These are phyloP conservation scores for Cryphonectria nitschkei DNA, from an alignment of 2,329 filamentous ascomycete species.

Conservation along the genomic window DNA sequence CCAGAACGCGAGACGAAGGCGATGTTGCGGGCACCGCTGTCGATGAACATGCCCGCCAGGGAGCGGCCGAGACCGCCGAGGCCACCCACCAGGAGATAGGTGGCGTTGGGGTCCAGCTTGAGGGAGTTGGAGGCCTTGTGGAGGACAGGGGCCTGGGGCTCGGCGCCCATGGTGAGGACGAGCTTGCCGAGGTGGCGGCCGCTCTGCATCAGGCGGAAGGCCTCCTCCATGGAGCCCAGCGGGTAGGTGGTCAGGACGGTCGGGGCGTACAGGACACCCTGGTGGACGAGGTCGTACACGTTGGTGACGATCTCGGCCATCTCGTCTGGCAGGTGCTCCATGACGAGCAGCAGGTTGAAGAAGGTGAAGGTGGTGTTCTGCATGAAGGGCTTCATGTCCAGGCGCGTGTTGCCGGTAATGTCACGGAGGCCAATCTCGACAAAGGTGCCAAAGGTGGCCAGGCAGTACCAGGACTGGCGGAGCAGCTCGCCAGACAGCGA, in stretches of 20 bases:
- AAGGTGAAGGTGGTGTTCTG: conserved; percentile 34
- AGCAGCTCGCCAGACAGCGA: conserved; percentile 38
- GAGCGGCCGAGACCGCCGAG: conserved; percentile 41
- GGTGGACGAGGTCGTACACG: conserved; percentile 23
- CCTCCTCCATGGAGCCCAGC: conserved; percentile 23
- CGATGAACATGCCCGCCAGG: conserved; percentile 37
- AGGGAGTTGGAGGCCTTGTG: conserved; percentile 20
- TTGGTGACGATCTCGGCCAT: conserved; percentile 23
- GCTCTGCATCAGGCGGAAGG: conserved; percentile 27
- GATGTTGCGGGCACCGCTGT: conserved; percentile 38
- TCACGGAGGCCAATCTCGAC: conserved; percentile 30
- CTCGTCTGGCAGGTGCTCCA: conserved; percentile 24
- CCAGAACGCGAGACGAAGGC: conserved; percentile 38
- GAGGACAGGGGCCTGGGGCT: conserved; percentile 19
- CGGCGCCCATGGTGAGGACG: conserved; percentile 33
- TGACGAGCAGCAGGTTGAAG: conserved; percentile 35
- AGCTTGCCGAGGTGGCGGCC: conserved; percentile 36
- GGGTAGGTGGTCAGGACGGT: conserved; percentile 23
- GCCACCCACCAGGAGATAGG: conserved; percentile 41
- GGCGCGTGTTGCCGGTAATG: conserved; percentile 36
- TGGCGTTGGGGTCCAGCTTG: conserved; percentile 31
- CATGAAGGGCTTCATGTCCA: conserved; percentile 40
- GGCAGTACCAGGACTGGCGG: conserved; percentile 31
- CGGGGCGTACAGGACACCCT: conserved; percentile 20
- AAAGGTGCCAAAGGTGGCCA: conserved; percentile 28